Evolutionary conservation across 2,329 filamentous ascomycete species (phyloP), one percentile per base, ranked within the genome.

Genomic region (Trichoderma atroviride): DNA sequence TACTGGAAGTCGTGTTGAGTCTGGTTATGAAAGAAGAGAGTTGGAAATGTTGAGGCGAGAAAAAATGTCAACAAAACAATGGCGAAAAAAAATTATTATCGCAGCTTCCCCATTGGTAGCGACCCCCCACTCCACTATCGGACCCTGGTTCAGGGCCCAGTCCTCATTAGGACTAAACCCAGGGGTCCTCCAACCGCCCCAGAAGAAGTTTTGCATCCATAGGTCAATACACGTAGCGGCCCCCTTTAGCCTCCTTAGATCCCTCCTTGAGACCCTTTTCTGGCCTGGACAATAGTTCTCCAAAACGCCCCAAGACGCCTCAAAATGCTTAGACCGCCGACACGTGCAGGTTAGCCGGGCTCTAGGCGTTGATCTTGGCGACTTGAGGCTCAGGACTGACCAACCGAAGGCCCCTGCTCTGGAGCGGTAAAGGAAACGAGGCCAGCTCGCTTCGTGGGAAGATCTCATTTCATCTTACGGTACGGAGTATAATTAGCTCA

Each of bases 401-500:
- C 64, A 67, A 67, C 55, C 64, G 50, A 22, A 40, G n/a, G 33
- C 64, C 64, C 55, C n/a, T 50, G 53, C 29, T 35, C 31, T 24
- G 19, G 47, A 40, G 64, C 64, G 53, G 64, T 67, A 67, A 67
- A 67, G 64, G 37, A 35, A 35, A 56, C 59, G 29, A 67, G 40
- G 47, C 64, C 50, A 24, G 40, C 64, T 58, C 64, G 55, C 55
- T 52, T 52, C 55, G 63, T 52, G 24, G 35, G 55, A 43, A 58
- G 63, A 67, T 67, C 64, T 67, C 64, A 67, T 67, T 59, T 67
- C 64, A 14, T 59, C 33, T 35, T 35, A 35, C 33, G 11, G 33
- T 67, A 27, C 27, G 27, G 27, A 27, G 27, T 27, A 59, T 29
- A n/a, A 67, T 67, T 67, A 67, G 64, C 64, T 67, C 55, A 37